These are phyloP conservation scores for Penicillium oxalicum DNA, from an alignment of 2,329 filamentous ascomycete species.

Conservation along the genomic window DNA sequence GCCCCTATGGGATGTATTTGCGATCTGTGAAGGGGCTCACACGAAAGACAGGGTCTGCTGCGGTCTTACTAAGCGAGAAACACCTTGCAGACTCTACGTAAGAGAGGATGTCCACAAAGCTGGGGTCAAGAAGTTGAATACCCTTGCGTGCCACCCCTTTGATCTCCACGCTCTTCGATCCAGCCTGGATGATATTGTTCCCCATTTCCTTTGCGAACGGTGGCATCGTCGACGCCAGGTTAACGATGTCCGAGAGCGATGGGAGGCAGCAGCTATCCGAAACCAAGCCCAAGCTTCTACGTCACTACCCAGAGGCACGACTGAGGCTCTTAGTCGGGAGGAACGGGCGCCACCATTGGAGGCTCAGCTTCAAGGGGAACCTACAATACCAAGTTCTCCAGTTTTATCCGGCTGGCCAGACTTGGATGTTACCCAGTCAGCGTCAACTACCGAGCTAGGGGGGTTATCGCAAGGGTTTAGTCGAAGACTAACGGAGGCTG, in stretches of 20 bases:
- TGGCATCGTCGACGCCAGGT: background rate
- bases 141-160: background rate
- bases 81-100: background rate
- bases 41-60: background rate
- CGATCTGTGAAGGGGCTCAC: background rate
- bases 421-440: background rate
- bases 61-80: background rate
- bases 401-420: background rate
- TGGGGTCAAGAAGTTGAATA: background rate
- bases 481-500: background rate
- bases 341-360: background rate
- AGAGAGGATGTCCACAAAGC: background rate
- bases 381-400: background rate
- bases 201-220: background rate
- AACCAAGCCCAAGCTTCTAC: background rate
- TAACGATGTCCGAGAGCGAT: background rate
- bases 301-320: background rate
- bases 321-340: background rate
- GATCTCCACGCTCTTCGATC: background rate
- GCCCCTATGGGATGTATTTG: background rate
- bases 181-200: background rate
- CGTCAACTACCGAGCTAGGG: background rate
- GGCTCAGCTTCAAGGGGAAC: background rate
- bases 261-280: background rate
- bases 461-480: background rate